Conservation (phyloP, 2,329 filamentous ascomycete species). For the Hansfordia pulvinata region DNA sequence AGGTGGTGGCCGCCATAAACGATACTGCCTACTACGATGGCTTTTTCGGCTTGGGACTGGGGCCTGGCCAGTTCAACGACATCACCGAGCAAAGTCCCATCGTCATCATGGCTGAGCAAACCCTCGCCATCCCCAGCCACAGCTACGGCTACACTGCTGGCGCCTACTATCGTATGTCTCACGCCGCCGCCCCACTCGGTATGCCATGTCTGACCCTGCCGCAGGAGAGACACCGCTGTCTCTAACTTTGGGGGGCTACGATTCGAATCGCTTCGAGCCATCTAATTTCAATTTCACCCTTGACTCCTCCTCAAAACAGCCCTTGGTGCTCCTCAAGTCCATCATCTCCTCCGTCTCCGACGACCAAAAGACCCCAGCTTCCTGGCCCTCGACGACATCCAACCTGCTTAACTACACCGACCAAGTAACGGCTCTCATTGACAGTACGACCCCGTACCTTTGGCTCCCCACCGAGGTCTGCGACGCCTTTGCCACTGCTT, state of each 20-base stretch:
- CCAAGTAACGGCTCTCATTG: conserved; percentile 39
- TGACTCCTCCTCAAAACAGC: conserved; percentile 38
- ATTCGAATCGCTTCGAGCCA: conserved; percentile 43
- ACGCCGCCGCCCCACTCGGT: background rate
- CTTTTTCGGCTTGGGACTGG: conserved; percentile 41
- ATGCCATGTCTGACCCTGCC: too few relatives aligned
- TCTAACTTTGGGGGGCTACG: conserved; percentile 59
- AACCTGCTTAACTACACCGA: conserved; percentile 30
- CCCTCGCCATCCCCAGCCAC: conserved; percentile 52
- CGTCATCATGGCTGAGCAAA: conserved; percentile 42
- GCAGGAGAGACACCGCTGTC: conserved; percentile 32
- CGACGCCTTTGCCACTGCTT: conserved; percentile 46
- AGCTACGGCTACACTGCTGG: conserved; percentile 68
- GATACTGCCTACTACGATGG: conserved; percentile 41
- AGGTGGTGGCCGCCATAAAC: conserved; percentile 38
- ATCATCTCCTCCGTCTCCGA: conserved; percentile 27
- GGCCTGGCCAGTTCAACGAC: conserved; percentile 35
- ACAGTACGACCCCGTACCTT: conserved; percentile 50
- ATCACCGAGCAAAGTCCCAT: conserved; percentile 35
- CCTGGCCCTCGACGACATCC: conserved; percentile 24
- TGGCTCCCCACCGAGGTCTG: conserved; percentile 50
- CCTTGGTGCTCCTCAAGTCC: conserved; percentile 46
- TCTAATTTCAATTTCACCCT: conserved; percentile 48
- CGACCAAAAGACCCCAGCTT: conserved; percentile 14
- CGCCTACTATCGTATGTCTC: conserved; percentile 51